Evolutionary conservation across 2,329 filamentous ascomycete species (phyloP), one percentile per base, ranked within the genome.

Genomic region (Pseudovirgaria hyperparasitica): DNA sequence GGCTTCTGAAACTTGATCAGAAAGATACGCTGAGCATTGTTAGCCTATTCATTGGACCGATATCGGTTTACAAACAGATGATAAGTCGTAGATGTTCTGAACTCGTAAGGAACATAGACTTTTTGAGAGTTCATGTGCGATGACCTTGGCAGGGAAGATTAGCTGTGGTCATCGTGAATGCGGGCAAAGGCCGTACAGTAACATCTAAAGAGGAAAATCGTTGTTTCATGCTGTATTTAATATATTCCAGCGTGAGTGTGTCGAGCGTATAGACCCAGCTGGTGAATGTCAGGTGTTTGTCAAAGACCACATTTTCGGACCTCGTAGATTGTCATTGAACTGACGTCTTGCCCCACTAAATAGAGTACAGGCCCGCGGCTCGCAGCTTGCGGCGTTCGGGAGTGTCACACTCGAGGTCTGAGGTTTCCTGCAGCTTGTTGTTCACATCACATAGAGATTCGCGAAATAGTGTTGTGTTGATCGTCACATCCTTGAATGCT

Each of bases 1-100:
- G 87, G 84, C 52, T 90, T 92, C 29, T 85, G 76, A 49, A 98
- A 90, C 51, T 94, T 96, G 55, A 98, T 70, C 15, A 96, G 75
- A 48, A 96, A 82, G 47, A 96, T 94, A 49, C 87, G 85, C 61
- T 69, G 31, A 22, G 16, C 9, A 15, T n/a, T 22, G 35, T 42
- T 10, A 41, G 33, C 7, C 9, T 16, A 8, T 16, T 10, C 8
- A 21, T 18, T 26, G 12, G 21, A 22, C 14, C 15, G 23, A 18
- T 16, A 9, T 8, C 22, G 28, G 21, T 16, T 22, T 16, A 25
- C 58, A 18, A 58, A 71, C 67, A 38, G 85, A 85, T 36, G 84
- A 92, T 33, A 98, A 72, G 54, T 98, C 90, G 61, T 98, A 96
- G 52, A 94, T 77, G 50, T 98, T 98, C 36, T 82, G 74, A 26